A percentile compares a stretch with the other conserved stretches of the same genome.
Evolutionary conservation across 1,284 basidiomycete genomes (phyloP).

Genomic region (Austroboletus rostrupii): DNA sequence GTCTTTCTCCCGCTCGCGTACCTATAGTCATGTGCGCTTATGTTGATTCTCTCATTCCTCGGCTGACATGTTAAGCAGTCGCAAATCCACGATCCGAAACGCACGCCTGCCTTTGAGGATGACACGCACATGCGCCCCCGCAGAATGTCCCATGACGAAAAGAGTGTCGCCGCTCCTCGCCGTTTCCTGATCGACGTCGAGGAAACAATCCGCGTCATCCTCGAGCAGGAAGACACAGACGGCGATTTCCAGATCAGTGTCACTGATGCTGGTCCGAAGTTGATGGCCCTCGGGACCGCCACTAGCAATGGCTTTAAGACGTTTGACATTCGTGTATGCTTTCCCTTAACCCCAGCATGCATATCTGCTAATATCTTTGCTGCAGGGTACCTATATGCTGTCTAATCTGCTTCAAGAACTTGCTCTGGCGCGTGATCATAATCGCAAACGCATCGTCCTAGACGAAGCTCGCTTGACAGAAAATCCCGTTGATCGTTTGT

Average conservation of each 20-base stretch:
- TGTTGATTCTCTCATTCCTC: not conserved
- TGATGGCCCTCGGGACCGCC: slow-evolving; percentile 93
- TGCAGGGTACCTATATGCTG: slow-evolving; percentile 95
- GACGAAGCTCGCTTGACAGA: slow-evolving; percentile 95
- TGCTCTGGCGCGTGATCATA: slow-evolving; percentile 93
- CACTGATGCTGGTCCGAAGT: slow-evolving; percentile 94
- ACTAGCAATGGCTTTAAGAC: slow-evolving; percentile 97
- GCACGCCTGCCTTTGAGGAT: slow-evolving; percentile 65
- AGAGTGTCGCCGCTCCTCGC: slow-evolving; percentile 65
- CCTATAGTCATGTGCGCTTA: slow-evolving; percentile 71
- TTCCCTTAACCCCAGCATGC: not conserved
- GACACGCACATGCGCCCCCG: slow-evolving; percentile 69
- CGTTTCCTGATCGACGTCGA: slow-evolving; percentile 98
- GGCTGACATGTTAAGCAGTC: slow-evolving; percentile 40
- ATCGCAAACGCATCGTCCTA: slow-evolving; percentile 93
- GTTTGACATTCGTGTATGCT: slow-evolving; percentile 86
- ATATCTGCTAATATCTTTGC: slow-evolving; percentile 5
- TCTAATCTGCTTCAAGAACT: slow-evolving; percentile 99
- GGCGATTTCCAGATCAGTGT: slow-evolving; percentile 96
- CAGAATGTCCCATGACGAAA: slow-evolving; percentile 84
- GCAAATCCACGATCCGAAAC: slow-evolving; percentile 61
- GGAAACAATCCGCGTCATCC: slow-evolving; percentile 92
- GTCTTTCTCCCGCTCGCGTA: slow-evolving; percentile 73
- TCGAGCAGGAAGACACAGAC: slow-evolving; percentile 98
- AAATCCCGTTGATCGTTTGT: slow-evolving; percentile 95